Conservation (phyloP, 2,329 filamentous ascomycete genomes). For the Alternaria atra region DNA sequence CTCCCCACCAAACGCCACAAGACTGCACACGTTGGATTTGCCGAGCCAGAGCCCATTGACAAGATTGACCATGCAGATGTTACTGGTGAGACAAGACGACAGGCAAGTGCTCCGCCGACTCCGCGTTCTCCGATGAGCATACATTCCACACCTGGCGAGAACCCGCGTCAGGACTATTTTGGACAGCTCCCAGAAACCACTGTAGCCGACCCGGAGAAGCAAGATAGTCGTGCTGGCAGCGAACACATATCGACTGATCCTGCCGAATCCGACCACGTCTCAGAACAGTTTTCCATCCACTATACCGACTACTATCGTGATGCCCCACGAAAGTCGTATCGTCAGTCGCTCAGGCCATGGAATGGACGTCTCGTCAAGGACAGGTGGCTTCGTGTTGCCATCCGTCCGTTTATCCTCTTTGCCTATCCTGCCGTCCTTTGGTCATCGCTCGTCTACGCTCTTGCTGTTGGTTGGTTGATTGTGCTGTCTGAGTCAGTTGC, state of each 20-base stretch:
- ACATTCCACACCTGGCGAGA: conserved; percentile 58
- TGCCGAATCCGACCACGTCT: conserved; percentile 31
- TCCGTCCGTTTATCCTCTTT: conserved; percentile 85
- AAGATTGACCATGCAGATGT: conserved; percentile 51
- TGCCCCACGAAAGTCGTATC: conserved; percentile 74
- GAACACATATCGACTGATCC: conserved; percentile 17
- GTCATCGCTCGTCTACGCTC: conserved; percentile 84
- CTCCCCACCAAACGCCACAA: conserved; percentile 21
- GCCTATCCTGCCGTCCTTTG: conserved; percentile 89
- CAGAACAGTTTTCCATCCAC: conserved; percentile 39
- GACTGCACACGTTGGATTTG: conserved; percentile 63
- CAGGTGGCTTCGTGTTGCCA: conserved; percentile 78
- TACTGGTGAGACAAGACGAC: conserved; percentile 43
- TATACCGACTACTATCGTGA: conserved; percentile 78
- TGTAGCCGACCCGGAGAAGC: conserved; percentile 30
- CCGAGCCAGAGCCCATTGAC: conserved; percentile 34
- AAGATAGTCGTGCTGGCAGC: conserved; percentile 22
- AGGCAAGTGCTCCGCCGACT: conserved; percentile 16
- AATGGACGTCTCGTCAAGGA: conserved; percentile 78
- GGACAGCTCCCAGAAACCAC: conserved; percentile 9
- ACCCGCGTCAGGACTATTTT: conserved; percentile 25
- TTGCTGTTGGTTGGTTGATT: conserved; percentile 94
- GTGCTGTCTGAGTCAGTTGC: conserved; percentile 90
- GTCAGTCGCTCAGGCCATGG: conserved; percentile 77
- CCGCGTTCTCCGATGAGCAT: conserved; percentile 27